Percentiles rank a stretch among this genome's conserved stretches.
phyloP scores from a whole-genome alignment of 805 yeast species.

The Priceomyces carsonii region DNA sequence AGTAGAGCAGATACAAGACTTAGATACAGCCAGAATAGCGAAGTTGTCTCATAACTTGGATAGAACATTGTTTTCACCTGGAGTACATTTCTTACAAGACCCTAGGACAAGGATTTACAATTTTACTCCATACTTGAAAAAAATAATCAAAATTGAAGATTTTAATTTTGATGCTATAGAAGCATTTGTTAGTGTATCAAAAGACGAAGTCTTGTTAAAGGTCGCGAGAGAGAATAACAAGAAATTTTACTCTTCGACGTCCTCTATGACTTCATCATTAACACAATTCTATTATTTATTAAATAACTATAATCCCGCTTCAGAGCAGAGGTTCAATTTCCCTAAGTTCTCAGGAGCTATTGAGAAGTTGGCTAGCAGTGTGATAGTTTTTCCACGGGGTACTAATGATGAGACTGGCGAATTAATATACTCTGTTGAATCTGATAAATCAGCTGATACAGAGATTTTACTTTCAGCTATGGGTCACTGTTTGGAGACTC shows the following conservation, averaged over 20 bases:
- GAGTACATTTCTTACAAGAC: slow-evolving; percentile 79
- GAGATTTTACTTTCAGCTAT: slow-evolving; percentile 70
- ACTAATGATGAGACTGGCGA: slow-evolving; percentile 22
- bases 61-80: slow-evolving; percentile 72
- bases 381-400: slow-evolving; percentile 55
- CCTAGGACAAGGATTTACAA: slow-evolving; percentile 74
- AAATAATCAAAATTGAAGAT: slow-evolving; percentile 62
- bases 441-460: slow-evolving; percentile 65
- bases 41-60: slow-evolving; percentile 64
- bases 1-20: slow-evolving; percentile 13
- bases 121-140: slow-evolving; percentile 59
- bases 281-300: slow-evolving; percentile 74
- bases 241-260: slow-evolving; percentile 75
- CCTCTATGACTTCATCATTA: slow-evolving; percentile 79
- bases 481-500: slow-evolving; percentile 79
- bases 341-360: slow-evolving; percentile 47
- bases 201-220: slow-evolving; percentile 53
- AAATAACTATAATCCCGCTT: slow-evolving; percentile 37
- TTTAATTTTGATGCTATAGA: slow-evolving; percentile 62
- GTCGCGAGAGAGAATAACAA: slow-evolving; percentile 42
- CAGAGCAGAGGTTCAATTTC: slow-evolving; percentile 27
- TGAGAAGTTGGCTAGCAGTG: slow-evolving; percentile 44
- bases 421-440: slow-evolving; percentile 60
- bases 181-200: slow-evolving; percentile 64
- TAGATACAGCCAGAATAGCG: slow-evolving; percentile 45